Evolutionary conservation across 2,329 filamentous ascomycete genomes (phyloP), one percentile per base, ranked within the genome.

Genomic region (Cordyceps fumosorosea): DNA sequence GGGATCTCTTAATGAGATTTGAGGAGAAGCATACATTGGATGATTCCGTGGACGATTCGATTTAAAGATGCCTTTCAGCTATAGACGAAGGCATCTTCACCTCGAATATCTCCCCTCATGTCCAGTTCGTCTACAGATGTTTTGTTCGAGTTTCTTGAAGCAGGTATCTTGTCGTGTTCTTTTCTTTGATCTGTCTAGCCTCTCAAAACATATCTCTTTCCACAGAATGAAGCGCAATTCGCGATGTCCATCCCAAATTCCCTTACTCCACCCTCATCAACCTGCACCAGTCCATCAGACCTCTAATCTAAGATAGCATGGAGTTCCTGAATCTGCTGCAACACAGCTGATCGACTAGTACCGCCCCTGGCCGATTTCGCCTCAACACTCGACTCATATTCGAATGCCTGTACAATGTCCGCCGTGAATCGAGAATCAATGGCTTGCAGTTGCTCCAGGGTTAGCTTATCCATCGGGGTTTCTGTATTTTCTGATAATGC

Each of bases 341-440:
- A 69, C 40, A 88, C 87, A 32, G 81, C 79, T 63, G 81, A 82
- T 75, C 81, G 84, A 74, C 87, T 89, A n/a, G 59, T 91, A 22
- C 89, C 89, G 54, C 88, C 89, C 56, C 81, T 82, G 0, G 87
- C 83, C 65, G 82, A 80, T 73, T 87, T 85, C 74, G 87, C 78
- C 77, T 92, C 89, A 10, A 92, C 89, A 64, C 84, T 87, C 60
- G 83, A 80, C 72, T 91, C 85, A 68, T 91, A 91, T 71, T 91
- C 82, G 70, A 92, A 85, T 45, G 84, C 84, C 62, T 81, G 74
- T 56, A 80, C 73, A 37, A 92, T 84, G 72, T 91, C 89, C 50
- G 84, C 81, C 44, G 82, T 86, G 66, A 92, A 88, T 58, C 89
- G 80, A 20, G 75, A 68, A 68, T 91, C 88, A 14, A 93, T 82